phyloP scores from a whole-genome alignment of 1,139 yeast species.

The Ogataea hybrid region DNA sequence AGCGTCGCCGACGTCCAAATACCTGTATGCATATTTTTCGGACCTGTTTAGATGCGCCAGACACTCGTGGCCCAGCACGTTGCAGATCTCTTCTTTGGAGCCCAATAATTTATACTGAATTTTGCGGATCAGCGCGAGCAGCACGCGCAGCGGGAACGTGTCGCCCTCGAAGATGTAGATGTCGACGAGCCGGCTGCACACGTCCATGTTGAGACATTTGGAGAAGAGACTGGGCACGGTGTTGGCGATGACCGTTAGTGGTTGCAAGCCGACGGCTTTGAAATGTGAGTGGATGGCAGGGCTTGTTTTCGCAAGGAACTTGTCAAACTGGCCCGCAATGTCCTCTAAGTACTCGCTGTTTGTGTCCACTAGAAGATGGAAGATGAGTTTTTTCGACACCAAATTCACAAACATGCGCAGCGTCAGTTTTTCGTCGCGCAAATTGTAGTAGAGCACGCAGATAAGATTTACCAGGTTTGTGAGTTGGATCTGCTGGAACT shows the following conservation, averaged over 20 bases:
- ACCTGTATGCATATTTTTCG: constrained; percentile 24
- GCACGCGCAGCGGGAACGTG: constrained; percentile 44
- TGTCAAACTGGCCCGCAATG: constrained; percentile 43
- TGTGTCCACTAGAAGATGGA: constrained; percentile 27
- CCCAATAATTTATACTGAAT: constrained; percentile 56
- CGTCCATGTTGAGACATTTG: constrained; percentile 19
- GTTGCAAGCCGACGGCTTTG: constrained; percentile 37
- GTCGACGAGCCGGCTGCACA: constrained; percentile 45
- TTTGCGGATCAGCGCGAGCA: constrained; percentile 46
- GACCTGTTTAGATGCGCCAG: constrained; percentile 16
- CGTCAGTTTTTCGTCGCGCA: constrained; percentile 35
- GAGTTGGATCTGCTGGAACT: constrained; percentile 12
- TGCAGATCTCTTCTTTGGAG: constrained; percentile 42
- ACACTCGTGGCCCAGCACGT: constrained; percentile 34
- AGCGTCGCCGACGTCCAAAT: constrained; percentile 48
- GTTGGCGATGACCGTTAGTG: constrained; percentile 33
- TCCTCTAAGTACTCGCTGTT: constrained; percentile 24
- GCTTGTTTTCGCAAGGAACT: constrained; percentile 42
- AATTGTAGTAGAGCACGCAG: constrained; percentile 26
- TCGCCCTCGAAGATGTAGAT: constrained; percentile 63
- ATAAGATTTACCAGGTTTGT: constrained; percentile 22
- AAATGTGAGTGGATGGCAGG: constrained; percentile 53
- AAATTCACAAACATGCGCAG: constrained; percentile 46
- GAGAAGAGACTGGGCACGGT: constrained; percentile 27
- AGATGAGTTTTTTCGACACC: constrained; percentile 34